Percentiles rank a stretch among this genome's conserved stretches.
Conservation (phyloP, 805 yeast species). For the Myxozyma vanderwaltii region DNA sequence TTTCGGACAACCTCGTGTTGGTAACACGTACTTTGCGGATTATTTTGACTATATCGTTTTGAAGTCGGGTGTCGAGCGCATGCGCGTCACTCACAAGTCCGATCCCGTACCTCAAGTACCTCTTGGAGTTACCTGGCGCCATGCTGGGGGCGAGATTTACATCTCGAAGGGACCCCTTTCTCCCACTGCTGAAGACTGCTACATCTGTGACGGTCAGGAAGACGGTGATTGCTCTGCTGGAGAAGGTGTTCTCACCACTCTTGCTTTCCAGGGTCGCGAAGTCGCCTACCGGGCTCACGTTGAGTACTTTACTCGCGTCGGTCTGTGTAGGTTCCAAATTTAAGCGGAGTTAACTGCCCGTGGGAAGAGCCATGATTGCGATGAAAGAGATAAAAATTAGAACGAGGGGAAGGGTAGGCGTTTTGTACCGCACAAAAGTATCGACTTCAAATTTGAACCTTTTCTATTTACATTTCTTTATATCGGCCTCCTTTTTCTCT, state of each 20-base stretch:
- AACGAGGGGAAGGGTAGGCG: neutral
- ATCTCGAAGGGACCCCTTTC: slow-evolving; percentile 33
- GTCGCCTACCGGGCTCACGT: slow-evolving; percentile 30
- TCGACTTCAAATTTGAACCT: too few relatives aligned
- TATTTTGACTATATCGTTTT: slow-evolving; percentile 51
- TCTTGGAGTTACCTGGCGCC: slow-evolving; percentile 25
- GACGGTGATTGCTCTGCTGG: slow-evolving; percentile 33
- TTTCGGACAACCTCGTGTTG: slow-evolving; percentile 67
- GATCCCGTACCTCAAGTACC: slow-evolving; percentile 36
- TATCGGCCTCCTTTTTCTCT: too few relatives aligned
- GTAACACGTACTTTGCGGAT: slow-evolving; percentile 52
- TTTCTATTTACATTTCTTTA: too few relatives aligned
- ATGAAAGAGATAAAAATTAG: too few relatives aligned
- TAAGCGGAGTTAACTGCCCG: too few relatives aligned
- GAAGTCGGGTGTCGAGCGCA: neutral
- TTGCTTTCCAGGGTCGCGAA: slow-evolving; percentile 21
- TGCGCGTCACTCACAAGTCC: slow-evolving; percentile 33
- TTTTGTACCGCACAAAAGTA: neutral
- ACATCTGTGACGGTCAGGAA: slow-evolving; percentile 33
- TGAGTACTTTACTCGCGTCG: slow-evolving; percentile 31
- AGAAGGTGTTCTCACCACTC: slow-evolving; percentile 28
- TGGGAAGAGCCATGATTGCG: too few relatives aligned
- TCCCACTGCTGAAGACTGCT: slow-evolving; percentile 27
- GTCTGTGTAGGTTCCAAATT: slow-evolving; percentile 27
- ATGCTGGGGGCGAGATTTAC: slow-evolving; percentile 29